A percentile compares a stretch with the other conserved stretches of the same genome.
Evolutionary conservation across 495 filamentous ascomycete genomes (phyloP).

Genomic region (Talaromyces liani): DNA sequence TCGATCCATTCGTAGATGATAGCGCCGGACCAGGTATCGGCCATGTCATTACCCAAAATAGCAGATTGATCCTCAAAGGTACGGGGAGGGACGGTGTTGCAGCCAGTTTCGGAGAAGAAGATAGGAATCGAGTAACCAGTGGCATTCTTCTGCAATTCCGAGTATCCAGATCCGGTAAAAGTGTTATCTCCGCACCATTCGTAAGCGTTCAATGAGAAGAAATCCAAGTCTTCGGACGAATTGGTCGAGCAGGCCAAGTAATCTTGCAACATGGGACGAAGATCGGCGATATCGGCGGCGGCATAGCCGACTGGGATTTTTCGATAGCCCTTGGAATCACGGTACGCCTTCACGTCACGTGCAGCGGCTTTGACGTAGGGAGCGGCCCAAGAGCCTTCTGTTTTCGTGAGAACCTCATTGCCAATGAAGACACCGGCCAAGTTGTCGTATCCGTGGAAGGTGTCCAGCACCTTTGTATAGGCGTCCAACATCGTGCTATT

Average conservation of each 20-base stretch:
- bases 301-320: slow-evolving; percentile 82
- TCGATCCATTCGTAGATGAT: slow-evolving; percentile 91
- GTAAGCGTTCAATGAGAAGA: slow-evolving; percentile 82
- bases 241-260: slow-evolving; percentile 75
- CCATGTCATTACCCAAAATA: slow-evolving; percentile 70
- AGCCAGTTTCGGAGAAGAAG: slow-evolving; percentile 80
- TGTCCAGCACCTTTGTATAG: slow-evolving; percentile 67
- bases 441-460: slow-evolving; percentile 73
- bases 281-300: slow-evolving; percentile 74
- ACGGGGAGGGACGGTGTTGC: slow-evolving; percentile 59
- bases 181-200: slow-evolving; percentile 73
- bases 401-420: too few relatives aligned
- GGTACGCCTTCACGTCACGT: slow-evolving; percentile 75
- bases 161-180: slow-evolving; percentile 64
- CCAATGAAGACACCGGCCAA: slow-evolving; percentile 76
- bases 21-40: slow-evolving; percentile 66
- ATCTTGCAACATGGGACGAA: slow-evolving; percentile 82
- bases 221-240: slow-evolving; percentile 64
- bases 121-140: slow-evolving; percentile 65
- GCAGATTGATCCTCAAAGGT: slow-evolving; percentile 68
- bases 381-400: too few relatives aligned
- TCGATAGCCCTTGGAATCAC: slow-evolving; percentile 70
- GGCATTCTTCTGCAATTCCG: slow-evolving; percentile 50
- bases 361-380: slow-evolving; percentile 77
- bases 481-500: slow-evolving; percentile 57